Percentiles rank a stretch among this genome's conserved stretches.
phyloP scores from a whole-genome alignment of 169 alveolate species.

The Eimeria acervulina region DNA sequence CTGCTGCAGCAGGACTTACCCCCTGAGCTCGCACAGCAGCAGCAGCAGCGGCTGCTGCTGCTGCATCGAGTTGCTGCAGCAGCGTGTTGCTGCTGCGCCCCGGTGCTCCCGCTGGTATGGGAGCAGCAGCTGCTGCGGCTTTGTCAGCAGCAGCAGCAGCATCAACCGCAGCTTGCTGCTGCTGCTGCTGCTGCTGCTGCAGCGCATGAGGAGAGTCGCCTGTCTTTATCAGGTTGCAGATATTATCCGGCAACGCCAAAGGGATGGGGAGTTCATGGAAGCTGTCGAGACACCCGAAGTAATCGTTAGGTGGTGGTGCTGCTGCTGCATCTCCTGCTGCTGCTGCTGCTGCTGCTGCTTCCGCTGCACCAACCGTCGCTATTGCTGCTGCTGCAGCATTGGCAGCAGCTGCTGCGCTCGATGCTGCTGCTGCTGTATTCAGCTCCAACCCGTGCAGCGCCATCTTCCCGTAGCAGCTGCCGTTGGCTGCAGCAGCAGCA shows the following conservation, averaged over 20 bases:
- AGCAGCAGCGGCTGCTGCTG: conserved; percentile 53
- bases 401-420: neutral
- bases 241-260: conserved; percentile 14
- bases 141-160: neutral
- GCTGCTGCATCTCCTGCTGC: conserved; percentile 4
- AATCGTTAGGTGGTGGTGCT: neutral
- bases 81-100: neutral
- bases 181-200: conserved; percentile 57
- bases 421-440: neutral
- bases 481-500: conserved; percentile 17
- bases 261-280: conserved; percentile 48
- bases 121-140: conserved; percentile 1
- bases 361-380: neutral
- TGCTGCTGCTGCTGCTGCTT: neutral
- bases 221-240: neutral
- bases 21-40: conserved; percentile 14
- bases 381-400: neutral
- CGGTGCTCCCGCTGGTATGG: neutral
- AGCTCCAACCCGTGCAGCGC: conserved; percentile 16
- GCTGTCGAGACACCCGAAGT: conserved; percentile 53
- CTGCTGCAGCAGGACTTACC: conserved; percentile 2
- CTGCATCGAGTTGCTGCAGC: neutral
- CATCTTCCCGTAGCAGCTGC: conserved; percentile 43
- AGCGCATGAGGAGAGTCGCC: neutral
- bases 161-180: neutral